These are phyloP conservation scores for Hyaloperonospora brassicae DNA, from an alignment of 352 stramenopile genomes.

Conservation along the genomic window DNA sequence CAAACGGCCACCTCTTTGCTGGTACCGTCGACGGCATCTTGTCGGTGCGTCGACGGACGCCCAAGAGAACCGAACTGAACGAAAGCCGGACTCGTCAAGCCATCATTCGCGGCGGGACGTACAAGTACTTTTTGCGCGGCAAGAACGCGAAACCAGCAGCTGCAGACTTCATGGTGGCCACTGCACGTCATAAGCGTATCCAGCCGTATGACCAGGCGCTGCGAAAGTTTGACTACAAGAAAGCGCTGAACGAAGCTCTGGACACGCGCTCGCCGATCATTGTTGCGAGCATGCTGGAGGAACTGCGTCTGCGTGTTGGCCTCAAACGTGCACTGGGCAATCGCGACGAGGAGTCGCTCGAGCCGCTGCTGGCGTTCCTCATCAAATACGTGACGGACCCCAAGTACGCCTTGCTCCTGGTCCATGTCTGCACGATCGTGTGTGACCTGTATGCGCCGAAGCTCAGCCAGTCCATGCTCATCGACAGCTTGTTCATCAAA, in stretches of 20 bases:
- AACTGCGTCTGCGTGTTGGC: conserved; percentile 88
- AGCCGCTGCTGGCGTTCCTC: conserved; percentile 92
- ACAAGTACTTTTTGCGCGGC: conserved; percentile 87
- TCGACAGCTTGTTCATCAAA: conserved; percentile 93
- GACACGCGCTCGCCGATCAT: conserved; percentile 85
- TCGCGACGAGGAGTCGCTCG: conserved; percentile 90
- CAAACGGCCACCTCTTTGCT: conserved; percentile 78
- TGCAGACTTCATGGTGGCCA: conserved; percentile 73
- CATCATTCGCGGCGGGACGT: conserved; percentile 75
- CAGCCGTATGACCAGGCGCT: conserved; percentile 89
- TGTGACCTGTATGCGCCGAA: conserved; percentile 91
- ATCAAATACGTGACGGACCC: conserved; percentile 93
- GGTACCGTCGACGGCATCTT: conserved; percentile 72
- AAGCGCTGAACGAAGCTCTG: conserved; percentile 92
- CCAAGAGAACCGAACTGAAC: conserved; percentile 63
- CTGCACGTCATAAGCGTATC: conserved; percentile 84
- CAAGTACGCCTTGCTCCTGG: conserved; percentile 88
- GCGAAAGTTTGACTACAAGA: conserved; percentile 93
- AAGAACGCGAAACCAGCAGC: conserved; percentile 71
- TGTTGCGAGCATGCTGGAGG: conserved; percentile 92
- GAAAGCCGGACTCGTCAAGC: conserved; percentile 58
- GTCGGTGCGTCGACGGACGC: conserved; percentile 67
- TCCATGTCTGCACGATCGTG: conserved; percentile 89
- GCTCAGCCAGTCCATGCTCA: conserved; percentile 84
- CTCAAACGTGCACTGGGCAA: conserved; percentile 85